A percentile compares a stretch with the other conserved stretches of the same genome.
Evolutionary conservation across 108 stramenopile species (phyloP).

Genomic region (Bacterosira constricta): DNA sequence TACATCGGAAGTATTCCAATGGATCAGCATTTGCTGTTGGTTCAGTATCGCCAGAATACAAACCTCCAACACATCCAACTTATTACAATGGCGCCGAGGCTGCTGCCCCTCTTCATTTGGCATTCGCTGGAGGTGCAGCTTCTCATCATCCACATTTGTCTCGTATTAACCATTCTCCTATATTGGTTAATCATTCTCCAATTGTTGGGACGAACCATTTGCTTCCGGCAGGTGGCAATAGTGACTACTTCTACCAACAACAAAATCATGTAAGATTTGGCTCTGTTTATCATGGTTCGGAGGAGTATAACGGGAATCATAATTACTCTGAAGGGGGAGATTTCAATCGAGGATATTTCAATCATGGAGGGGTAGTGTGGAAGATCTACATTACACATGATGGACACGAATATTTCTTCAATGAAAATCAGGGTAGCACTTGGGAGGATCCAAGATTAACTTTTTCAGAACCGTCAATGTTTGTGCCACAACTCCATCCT

Average conservation of each 20-base stretch:
- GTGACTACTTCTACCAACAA: too few relatives aligned
- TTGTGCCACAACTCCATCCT: too few relatives aligned
- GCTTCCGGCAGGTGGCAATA: neutral
- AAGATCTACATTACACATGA: conserved; percentile 18
- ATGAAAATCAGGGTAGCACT: conserved; percentile 14
- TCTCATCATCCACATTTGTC: too few relatives aligned
- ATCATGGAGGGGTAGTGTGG: conserved; percentile 16
- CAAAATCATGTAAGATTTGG: too few relatives aligned
- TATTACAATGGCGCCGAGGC: neutral
- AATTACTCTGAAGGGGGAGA: neutral
- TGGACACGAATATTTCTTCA: conserved; percentile 34
- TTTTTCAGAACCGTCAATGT: neutral
- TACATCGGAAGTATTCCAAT: too few relatives aligned
- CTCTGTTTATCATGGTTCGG: neutral
- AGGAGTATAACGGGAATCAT: neutral
- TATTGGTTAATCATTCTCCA: too few relatives aligned
- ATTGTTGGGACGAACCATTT: neutral
- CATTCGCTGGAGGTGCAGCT: neutral
- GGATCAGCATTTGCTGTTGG: neutral
- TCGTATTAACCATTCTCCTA: too few relatives aligned
- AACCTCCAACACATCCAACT: neutral
- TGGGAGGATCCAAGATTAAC: conserved; percentile 35
- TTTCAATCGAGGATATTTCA: conserved; percentile 19
- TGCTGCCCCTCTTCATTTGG: neutral
- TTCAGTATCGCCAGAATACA: neutral